phyloP scores from a whole-genome alignment of 2,329 filamentous ascomycete species.

The Colletotrichum spaethianum region DNA sequence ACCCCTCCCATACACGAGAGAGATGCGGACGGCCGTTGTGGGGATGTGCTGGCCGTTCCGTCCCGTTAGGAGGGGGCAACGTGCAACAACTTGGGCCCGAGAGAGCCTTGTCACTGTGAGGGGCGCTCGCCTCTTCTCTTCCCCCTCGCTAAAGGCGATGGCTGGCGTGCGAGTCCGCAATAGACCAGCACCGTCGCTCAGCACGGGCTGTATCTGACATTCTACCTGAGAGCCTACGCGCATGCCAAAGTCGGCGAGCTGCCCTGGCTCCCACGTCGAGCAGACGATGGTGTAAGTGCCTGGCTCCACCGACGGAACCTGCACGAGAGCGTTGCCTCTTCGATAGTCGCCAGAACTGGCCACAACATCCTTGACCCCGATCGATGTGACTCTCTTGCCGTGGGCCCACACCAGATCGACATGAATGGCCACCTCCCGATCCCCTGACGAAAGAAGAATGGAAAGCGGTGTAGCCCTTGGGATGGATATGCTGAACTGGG shows the following conservation, averaged over 20 bases:
- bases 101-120: conserved; percentile 67
- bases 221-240: conserved; percentile 77
- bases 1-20: conserved; percentile 80
- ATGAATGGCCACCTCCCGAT: conserved; percentile 81
- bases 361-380: conserved; percentile 83
- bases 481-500: conserved; percentile 82
- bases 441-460: conserved; percentile 79
- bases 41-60: conserved; percentile 43
- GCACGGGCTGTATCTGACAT: conserved; percentile 72
- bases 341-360: conserved; percentile 91
- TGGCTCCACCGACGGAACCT: conserved; percentile 71
- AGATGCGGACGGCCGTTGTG: conserved; percentile 72
- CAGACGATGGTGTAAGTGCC: conserved; percentile 91
- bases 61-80: conserved; percentile 26
- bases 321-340: conserved; percentile 80
- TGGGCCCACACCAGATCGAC: conserved; percentile 86
- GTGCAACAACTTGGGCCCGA: conserved; percentile 69
- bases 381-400: conserved; percentile 78
- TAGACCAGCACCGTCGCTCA: conserved; percentile 82
- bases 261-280: conserved; percentile 89
- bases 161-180: conserved; percentile 73
- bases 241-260: conserved; percentile 81
- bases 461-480: conserved; percentile 72
- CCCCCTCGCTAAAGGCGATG: conserved; percentile 64
- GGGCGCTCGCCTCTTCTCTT: conserved; percentile 56